Evolutionary conservation across 768 basidiomycete species (phyloP), one percentile per base, ranked within the genome.

Genomic region (Rhizopogon vinicolor): DNA sequence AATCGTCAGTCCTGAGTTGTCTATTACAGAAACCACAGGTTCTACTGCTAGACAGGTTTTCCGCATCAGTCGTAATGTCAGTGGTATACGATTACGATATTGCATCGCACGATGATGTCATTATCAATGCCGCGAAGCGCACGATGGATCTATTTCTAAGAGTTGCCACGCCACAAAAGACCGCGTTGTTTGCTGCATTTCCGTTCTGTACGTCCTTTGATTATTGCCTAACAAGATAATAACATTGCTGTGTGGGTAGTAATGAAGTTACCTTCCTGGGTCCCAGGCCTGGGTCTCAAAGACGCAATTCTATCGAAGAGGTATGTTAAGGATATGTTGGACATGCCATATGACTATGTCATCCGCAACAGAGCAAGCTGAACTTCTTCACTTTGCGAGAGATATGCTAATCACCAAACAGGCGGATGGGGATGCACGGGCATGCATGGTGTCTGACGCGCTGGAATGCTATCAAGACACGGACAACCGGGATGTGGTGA

Each of bases 211-310:
- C 5, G 54, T 41, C 2, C 2, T 5, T 48, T 18, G 28, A 28
- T 29, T 43, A 35, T 35, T 10, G 12, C 12, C 9, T 4, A 35
- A 35, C 2, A 7, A 31, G 10, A 2, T 3, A 12, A 13, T 35
- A 35, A 35, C 12, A 35, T 35, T 35, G 1, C 1, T 35, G 35
- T 10, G 35, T 1, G 12, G 0, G 9, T 46, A 68, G 68, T 65
- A n/a, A 52, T 41, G n/a, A 25, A 51, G 0, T 19, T 66, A 28
- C 67, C 63, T 0, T 50, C 44, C 5, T 70, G 68, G 70, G 44
- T 70, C 19, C 70, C 65, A 0, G 64, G 65, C 6, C 62, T 68
- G 48, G 48, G 55, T 3, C 62, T 67, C 57, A 63, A 66, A 28
- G 18, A 55, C 22, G 59, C 63, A 4, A 25, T 41, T 2, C 51